Evolutionary conservation across 345 rosid genomes (phyloP).

Genomic region (Linum usitatissimum): DNA sequence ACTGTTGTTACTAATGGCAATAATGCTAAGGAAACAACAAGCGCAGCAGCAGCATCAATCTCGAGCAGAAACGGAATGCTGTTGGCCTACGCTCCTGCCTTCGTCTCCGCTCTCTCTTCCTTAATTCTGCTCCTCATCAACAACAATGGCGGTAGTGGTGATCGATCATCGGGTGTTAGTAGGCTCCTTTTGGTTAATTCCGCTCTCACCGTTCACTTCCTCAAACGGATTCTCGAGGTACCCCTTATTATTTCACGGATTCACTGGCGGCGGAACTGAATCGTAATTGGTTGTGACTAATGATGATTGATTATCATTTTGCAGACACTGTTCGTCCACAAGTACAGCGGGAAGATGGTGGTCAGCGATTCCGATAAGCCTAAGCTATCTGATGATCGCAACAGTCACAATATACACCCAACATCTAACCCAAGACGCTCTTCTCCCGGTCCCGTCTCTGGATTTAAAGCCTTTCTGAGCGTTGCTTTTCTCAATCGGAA

Average conservation of each 20-base stretch:
- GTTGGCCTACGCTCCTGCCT: slow-evolving; percentile 42
- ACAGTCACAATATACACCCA: slow-evolving; percentile 40
- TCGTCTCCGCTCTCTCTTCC: slow-evolving; percentile 41
- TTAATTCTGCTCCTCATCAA: slow-evolving; percentile 26
- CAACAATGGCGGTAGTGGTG: slow-evolving; percentile 10
- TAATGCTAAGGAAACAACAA: neutral
- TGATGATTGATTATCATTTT: neutral
- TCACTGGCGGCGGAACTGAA: too few species aligned
- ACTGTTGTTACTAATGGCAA: too few species aligned
- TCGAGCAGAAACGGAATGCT: slow-evolving; percentile 51
- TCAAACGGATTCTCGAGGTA: slow-evolving; percentile 57
- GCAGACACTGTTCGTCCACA: slow-evolving; percentile 50
- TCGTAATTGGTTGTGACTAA: too few species aligned
- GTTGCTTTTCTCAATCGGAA: slow-evolving; percentile 41
- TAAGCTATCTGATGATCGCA: slow-evolving; percentile 31
- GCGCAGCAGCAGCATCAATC: neutral
- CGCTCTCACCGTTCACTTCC: slow-evolving; percentile 54
- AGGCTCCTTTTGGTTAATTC: slow-evolving; percentile 43
- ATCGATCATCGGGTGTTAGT: slow-evolving; percentile 19
- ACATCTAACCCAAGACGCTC: slow-evolving; percentile 20
- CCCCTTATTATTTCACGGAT: neutral
- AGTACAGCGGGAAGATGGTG: slow-evolving; percentile 43
- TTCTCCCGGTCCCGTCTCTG: slow-evolving; percentile 23
- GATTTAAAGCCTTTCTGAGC: slow-evolving; percentile 37
- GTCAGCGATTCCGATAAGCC: slow-evolving; percentile 22